Evolutionary conservation across 495 filamentous ascomycete genomes (phyloP), one percentile per base, ranked within the genome.

Genomic region (Penicillium subrubescens): DNA sequence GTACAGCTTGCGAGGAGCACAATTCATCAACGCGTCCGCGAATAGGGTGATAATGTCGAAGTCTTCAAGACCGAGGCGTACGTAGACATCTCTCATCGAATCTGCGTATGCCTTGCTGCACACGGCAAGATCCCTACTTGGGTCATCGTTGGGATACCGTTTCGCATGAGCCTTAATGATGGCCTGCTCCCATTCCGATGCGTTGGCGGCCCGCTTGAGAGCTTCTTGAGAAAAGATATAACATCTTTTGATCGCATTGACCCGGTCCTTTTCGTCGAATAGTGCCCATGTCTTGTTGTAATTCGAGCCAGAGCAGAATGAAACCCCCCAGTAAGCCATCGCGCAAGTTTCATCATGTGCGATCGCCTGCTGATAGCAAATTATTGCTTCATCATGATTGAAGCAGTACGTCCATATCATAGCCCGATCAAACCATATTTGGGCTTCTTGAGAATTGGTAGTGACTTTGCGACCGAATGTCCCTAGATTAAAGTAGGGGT

Each of bases 211-310:
- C 46, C 75, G 67, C n/a, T 68, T 61, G 12, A 70, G 65, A 0
- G 85, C 87, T 31, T 75, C 61, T 44, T 34, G 69, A 29, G 39
- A 78, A 2, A 83, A 82, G 1, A 61, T 21, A 33, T 78, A 74
- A 0, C 82, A 80, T 44, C 75, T 64, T 11, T 69, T 59, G 23
- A 87, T 77, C 63, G 3, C 84, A 69, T 48, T 90, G 84, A 7
- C 71, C 63, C 11, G 71, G 64, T 59, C 57, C 15, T 33, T 19
- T 12, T 44, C 37, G 59, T 89, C 88, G 62, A 89, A 89, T 10
- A 79, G 69, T 2, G 82, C 79, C 87, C 87, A 91, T 0, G 87
- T 83, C 71, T 89, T 89, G 71, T 91, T 90, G 72, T 91, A 91
- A 63, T 90, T 89, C 2, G 88, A 86, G 3, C 88, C 88, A 0